These are phyloP conservation scores for Beauveria medogensis DNA, from an alignment of 2,329 filamentous ascomycete species.

Conservation along the genomic window DNA sequence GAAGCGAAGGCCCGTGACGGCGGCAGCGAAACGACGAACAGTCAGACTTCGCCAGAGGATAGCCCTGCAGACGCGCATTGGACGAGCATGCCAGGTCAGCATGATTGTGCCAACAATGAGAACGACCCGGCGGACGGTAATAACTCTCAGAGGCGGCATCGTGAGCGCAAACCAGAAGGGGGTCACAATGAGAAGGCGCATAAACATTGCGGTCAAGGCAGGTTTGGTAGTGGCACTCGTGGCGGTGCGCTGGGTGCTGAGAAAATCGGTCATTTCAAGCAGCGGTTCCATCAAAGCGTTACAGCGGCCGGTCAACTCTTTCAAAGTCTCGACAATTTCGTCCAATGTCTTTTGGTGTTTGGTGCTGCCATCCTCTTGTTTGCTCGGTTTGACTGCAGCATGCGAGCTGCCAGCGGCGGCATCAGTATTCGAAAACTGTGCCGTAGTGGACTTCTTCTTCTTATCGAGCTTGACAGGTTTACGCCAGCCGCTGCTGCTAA, in stretches of 20 bases:
- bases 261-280: conserved; percentile 81
- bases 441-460: conserved; percentile 12
- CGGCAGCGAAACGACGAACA: conserved; percentile 59
- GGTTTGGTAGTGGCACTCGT: conserved; percentile 87
- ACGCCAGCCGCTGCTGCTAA: conserved; percentile 74
- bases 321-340: conserved; percentile 91
- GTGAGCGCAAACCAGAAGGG: conserved; percentile 82
- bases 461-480: conserved; percentile 36
- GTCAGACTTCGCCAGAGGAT: conserved; percentile 83
- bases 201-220: conserved; percentile 79
- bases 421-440: conserved; percentile 18
- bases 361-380: conserved; percentile 54
- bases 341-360: conserved; percentile 90
- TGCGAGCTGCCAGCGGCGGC: conserved; percentile 18
- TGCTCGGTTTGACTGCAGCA: conserved; percentile 17
- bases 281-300: conserved; percentile 88
- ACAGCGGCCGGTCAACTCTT: conserved; percentile 82
- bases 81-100: conserved; percentile 85
- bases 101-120: conserved; percentile 80
- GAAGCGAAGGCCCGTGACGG: conserved; percentile 76
- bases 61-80: conserved; percentile 74
- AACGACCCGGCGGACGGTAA: conserved; percentile 78
- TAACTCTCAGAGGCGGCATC: conserved; percentile 71
- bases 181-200: conserved; percentile 79
- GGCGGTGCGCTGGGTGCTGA: conserved; percentile 82